Evolutionary conservation across 163 green algal species (phyloP).

Genomic region (Coccomyxa subellipsoidea): DNA sequence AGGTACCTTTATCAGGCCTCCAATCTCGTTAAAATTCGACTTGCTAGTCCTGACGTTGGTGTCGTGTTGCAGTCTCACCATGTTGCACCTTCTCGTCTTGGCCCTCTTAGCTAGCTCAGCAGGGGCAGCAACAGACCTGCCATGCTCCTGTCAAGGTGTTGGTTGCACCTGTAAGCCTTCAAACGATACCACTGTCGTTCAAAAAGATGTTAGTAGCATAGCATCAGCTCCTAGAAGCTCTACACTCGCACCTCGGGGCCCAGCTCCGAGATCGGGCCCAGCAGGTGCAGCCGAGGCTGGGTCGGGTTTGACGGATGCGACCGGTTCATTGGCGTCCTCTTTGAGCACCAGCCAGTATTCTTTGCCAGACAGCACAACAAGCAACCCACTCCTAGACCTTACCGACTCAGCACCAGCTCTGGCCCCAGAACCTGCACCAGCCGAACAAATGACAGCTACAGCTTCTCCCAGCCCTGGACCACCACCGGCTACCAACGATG

Average conservation of each 20-base stretch:
- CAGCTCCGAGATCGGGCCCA: not conserved
- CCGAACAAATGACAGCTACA: not conserved
- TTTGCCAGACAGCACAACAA: not conserved
- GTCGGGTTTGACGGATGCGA: not conserved
- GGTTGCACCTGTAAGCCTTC: not conserved
- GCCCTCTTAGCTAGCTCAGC: not conserved
- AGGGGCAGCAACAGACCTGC: not conserved
- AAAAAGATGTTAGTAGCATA: not conserved
- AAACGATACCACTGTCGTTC: not conserved
- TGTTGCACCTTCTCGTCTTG: not conserved
- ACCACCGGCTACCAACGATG: not conserved
- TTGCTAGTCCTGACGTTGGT: not conserved
- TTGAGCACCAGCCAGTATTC: not conserved
- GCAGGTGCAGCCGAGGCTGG: not conserved
- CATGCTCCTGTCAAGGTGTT: not conserved
- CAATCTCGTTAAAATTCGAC: too few relatives aligned
- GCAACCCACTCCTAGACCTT: not conserved
- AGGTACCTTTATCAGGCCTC: not conserved
- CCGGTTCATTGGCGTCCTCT: not conserved
- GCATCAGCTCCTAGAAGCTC: not conserved
- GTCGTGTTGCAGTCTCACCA: not conserved
- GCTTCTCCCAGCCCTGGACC: not conserved
- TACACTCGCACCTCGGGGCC: not conserved
- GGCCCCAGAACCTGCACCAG: too few relatives aligned
- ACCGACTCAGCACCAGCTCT: not conserved